Base-by-base conservation (phyloP, 768 basidiomycete species). In the Paxillus rubicundulus region DNA sequence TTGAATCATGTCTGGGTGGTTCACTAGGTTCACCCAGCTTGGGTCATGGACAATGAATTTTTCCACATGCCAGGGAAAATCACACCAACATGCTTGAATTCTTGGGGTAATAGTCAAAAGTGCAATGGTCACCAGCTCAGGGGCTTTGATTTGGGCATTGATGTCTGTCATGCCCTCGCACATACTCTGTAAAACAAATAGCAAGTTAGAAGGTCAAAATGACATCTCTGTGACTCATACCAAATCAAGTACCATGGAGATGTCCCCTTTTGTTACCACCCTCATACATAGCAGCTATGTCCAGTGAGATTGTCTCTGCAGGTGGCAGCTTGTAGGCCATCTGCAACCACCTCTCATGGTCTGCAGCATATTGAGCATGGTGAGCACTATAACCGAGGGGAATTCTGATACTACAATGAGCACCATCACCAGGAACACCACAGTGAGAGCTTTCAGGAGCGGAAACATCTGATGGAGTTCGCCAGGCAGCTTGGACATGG, bases 41-140 rank as follows among this genome's bases (percentile, higher is more conserved):
- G 32, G 28, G 37, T 56, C 41, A 9, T 20, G 34, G 12, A 56
- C 46, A 18, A 56, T 24, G n/a, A 56, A 56, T 32, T 56, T 41
- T 6, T 47, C 18, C 10, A 43, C 41, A 24, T 32, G 10, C 54
- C 54, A 56, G 18, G 8, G 13, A 40, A 56, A 56, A 4, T 30
- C 2, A 9, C 40, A 27, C 4, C 27, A 21, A 36, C 37, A 47
- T 5, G 32, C 33, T 8, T 37, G 21, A 18, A 55, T 42, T 16
- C 16, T 9, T 12, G 40, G 54, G n/a, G 47, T 13, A 14, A 47
- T 16, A n/a, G 17, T 49, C 13, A 3, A 6, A 13, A 37, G 36
- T 14, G 36, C 36, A 37, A 37, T 12, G 6, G 9, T 37, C 6
- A 17, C 36, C 9, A 37, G 36, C 36, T 37, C 36, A 13, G n/a